Conservation (phyloP, 1,139 yeast genomes). For the Neolecta irregularis region DNA sequence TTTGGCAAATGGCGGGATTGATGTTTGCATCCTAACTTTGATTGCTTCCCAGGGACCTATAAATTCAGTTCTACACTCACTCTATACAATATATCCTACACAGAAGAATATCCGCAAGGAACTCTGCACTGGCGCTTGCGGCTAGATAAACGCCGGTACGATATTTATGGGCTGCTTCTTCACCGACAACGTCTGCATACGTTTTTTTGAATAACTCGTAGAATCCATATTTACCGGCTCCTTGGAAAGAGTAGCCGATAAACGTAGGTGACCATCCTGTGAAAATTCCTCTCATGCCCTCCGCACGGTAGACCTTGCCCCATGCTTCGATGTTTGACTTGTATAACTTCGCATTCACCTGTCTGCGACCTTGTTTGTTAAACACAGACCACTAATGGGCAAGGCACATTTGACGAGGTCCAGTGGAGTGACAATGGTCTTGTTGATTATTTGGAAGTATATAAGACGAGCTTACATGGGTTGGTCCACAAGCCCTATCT, state of each 20-base stretch:
- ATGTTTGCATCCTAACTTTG: conserved; percentile 83
- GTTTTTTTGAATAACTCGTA: conserved; percentile 76
- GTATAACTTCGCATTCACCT: no score
- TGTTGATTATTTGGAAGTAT: no score
- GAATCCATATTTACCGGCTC: conserved; percentile 92
- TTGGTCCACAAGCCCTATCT: conserved; percentile 96
- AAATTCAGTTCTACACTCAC: no score
- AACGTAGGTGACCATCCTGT: conserved; percentile 86
- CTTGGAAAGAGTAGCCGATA: conserved; percentile 81
- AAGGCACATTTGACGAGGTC: conserved; percentile 72
- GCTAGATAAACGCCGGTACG: conserved; percentile 61
- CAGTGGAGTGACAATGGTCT: conserved; percentile 78
- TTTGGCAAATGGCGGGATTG: conserved; percentile 65
- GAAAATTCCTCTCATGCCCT: conserved; percentile 58
- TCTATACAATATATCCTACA: no score
- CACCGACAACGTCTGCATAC: conserved; percentile 55
- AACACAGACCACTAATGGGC: no score
- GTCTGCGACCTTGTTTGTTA: no score
- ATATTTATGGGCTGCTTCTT: conserved; percentile 43
- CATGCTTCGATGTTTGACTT: no score
- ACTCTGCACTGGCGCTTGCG: conserved; percentile 86
- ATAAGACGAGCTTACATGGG: no score
- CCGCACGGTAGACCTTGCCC: conserved; percentile 51
- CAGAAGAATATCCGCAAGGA: conserved; percentile 70
- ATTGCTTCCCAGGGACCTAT: conserved; percentile 90